phyloP scores from a whole-genome alignment of 2,329 filamentous ascomycete species.

The Beauveria asiatica region DNA sequence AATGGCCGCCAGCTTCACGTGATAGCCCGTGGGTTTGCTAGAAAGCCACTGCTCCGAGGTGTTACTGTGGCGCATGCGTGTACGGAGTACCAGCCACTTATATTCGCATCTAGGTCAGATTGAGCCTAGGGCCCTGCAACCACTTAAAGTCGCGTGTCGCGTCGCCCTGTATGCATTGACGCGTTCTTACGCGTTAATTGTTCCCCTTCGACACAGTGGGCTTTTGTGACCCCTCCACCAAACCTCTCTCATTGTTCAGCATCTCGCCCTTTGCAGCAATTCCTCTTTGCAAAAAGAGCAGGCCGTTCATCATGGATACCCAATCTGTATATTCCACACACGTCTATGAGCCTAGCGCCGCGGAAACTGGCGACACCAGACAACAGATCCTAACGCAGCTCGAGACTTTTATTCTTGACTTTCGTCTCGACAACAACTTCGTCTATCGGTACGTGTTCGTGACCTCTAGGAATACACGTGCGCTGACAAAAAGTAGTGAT shows the following conservation, averaged over 20 bases:
- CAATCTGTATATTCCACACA: conserved; percentile 80
- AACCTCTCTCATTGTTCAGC: background rate
- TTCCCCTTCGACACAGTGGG: background rate
- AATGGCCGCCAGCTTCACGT: conserved; percentile 4
- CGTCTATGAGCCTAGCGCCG: conserved; percentile 62
- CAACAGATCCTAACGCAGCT: conserved; percentile 69
- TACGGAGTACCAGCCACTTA: background rate
- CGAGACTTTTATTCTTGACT: conserved; percentile 86
- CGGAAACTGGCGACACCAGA: conserved; percentile 59
- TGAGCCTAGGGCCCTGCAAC: conserved; percentile 17
- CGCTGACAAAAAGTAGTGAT: conserved; percentile 61
- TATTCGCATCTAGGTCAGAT: too few species aligned
- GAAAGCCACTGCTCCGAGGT: background rate
- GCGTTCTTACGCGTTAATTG: conserved; percentile 13
- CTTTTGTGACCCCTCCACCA: conserved; percentile 7
- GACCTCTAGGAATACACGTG: background rate
- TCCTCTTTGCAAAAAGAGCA: background rate
- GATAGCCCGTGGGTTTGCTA: background rate
- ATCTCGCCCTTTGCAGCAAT: background rate
- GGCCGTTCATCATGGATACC: conserved; percentile 59
- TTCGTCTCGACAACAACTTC: conserved; percentile 88
- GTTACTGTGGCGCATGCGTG: background rate
- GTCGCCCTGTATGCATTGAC: conserved; percentile 3
- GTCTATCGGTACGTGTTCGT: conserved; percentile 65
- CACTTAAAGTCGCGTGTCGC: conserved; percentile 23